A percentile compares a stretch with the other conserved stretches of the same genome.
Conservation (phyloP, 2,329 filamentous ascomycete species). For the Juglanconis oblonga region DNA sequence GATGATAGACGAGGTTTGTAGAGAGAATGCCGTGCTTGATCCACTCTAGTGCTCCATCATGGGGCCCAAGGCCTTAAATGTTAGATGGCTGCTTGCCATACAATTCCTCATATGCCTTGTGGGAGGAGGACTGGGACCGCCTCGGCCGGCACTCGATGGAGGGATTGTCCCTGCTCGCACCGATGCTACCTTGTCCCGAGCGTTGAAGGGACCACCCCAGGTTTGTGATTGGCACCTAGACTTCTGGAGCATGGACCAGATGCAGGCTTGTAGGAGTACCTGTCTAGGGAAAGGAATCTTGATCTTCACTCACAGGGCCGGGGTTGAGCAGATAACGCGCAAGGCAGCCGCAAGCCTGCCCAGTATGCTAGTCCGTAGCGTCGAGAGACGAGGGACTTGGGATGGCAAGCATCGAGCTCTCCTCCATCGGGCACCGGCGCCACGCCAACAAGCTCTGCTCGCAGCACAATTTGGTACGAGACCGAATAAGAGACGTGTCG, state of each 20-base stretch:
- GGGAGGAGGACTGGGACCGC: neutral
- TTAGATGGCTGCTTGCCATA: conserved; percentile 6
- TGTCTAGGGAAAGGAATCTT: neutral
- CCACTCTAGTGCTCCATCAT: conserved; percentile 7
- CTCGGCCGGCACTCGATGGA: conserved; percentile 10
- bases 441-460: conserved; percentile 5
- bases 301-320: neutral
- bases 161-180: neutral
- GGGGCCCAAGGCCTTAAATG: conserved; percentile 10
- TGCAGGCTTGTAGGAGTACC: neutral
- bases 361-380: neutral
- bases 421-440: conserved; percentile 5
- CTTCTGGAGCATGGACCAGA: neutral
- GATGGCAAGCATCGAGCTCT: neutral
- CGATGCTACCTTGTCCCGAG: neutral
- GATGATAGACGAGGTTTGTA: neutral
- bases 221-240: neutral
- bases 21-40: neutral
- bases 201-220: neutral
- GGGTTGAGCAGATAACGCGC: neutral
- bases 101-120: neutral
- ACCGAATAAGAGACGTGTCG: neutral
- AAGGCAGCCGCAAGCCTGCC: neutral
- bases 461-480: neutral
- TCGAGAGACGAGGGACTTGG: neutral